Base-by-base conservation (phyloP, 1,284 basidiomycete genomes). In the Somion occarium region DNA sequence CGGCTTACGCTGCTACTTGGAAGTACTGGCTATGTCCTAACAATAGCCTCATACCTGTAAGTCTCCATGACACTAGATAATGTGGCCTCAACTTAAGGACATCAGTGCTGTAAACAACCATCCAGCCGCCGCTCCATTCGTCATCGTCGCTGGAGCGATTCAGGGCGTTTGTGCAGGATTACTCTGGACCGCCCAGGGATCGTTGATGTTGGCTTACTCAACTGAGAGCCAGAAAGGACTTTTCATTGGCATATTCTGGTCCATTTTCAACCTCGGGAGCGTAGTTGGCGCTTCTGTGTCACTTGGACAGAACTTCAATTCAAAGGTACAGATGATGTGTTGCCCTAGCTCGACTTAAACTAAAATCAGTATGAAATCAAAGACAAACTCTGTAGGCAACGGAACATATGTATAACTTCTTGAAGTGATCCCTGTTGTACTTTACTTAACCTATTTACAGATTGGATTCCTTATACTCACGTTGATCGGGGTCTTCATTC, bases 111-210 rank as follows among this genome's bases (percentile, higher is more conserved):
- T 82, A 57, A 88, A 88, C 60, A 83, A 88, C 46, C 84, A 88
- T 58, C 69, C 74, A 5, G 63, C 71, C 42, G 77, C 80, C 9
- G 74, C 75, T 44, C 71, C 71, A 24, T 91, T 90, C 60, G 83
- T 88, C 49, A 84, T 93, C 57, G 80, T 75, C 25, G 78, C 89
- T 0, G 92, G 91, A 26, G 89, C 88, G 24, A 72, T 93, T 52
- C 83, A 94, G n/a, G 92, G 92, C 42, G 61, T 92, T 48, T 92
- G 88, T 61, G 92, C 93, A 9, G 88, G 87, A 44, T 65, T 93
- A 23, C 73, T 94, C 15, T 92, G 90, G 91, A 85, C 88, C 0
- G 87, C 88, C 1, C 91, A 93, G 62, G 91, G 91, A 18, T 83
- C 82, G 3, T 71, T 93, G 54, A 93, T 93, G 84, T 73, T 94